Base-by-base conservation (phyloP, 2,329 filamentous ascomycete species). In the Ophiobolus disseminans region DNA sequence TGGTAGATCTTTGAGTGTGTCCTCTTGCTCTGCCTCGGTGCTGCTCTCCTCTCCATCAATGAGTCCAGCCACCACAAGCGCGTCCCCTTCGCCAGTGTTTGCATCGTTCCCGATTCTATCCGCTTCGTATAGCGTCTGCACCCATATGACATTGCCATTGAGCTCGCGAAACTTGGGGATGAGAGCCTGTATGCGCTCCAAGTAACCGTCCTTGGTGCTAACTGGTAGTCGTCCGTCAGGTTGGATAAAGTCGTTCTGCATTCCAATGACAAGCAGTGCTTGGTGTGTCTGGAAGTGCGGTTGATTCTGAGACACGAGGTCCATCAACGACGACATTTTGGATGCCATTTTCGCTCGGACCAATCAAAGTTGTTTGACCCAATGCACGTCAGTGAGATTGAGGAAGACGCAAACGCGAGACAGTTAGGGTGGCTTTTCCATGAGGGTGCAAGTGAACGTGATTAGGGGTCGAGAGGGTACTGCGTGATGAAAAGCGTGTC, bases 221-320 rank as follows among this genome's bases (percentile, higher is more conserved):
- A 92, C 83, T 10, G 85, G 82, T 16, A 97, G 74, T 20, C 85
- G 82, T 45, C 89, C 88, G 40, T 84, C 80, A 1, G 83, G 75
- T 5, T 84, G 80, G 48, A 95, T 76, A 65, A 97, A 96, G 70
- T 97, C 93, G 63, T 95, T 91, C 68, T 97, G 94, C 26, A 96
- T 83, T 65, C 96, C 93, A 56, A 97, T 81, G 14, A 95, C 77
- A 16, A 97, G 78, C 34, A 99, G 80, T 1, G 90, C 93, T 74
- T 85, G 83, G 47, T 81, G 76, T 19, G 83, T 85, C 53, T 82
- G 75, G 50, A 86, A 78, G 44, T 75, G 75, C 13, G 82, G 81
- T 42, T 71, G 73, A 40, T 76, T 75, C 52, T 78, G 73, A 26
- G 74, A 69, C 17, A 79, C 71, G 36, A 78, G 66, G 35, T 76